These are phyloP conservation scores for Anisodus acutangulus DNA, from an alignment of 257 asterid genomes.

Conservation along the genomic window DNA sequence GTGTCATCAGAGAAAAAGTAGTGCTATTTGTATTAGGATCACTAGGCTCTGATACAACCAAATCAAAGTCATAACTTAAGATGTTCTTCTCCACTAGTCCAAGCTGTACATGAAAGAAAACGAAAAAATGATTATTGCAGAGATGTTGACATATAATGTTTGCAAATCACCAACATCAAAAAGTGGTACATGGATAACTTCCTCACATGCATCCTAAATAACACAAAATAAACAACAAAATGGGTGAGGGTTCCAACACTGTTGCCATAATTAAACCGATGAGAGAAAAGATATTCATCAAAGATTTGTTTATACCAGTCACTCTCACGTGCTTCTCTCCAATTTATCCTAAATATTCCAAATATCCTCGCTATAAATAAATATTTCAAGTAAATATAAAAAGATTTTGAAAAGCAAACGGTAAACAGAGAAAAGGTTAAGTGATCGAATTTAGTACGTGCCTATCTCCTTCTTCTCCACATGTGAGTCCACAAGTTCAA, in stretches of 20 bases:
- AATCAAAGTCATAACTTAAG: too few relatives aligned
- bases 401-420: neutral
- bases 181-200: neutral
- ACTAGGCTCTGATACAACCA: constrained; percentile 79
- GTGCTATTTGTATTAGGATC: constrained; percentile 94
- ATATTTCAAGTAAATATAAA: neutral
- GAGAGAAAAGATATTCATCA: neutral
- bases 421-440: neutral
- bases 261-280: neutral
- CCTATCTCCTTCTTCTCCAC: constrained; percentile 97
- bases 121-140: neutral
- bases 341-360: neutral
- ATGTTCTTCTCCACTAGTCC: constrained; percentile 93
- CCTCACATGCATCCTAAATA: neutral
- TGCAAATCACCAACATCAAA: neutral
- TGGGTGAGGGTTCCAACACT: neutral
- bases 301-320: neutral
- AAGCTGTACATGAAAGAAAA: constrained; percentile 59
- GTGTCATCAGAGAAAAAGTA: constrained; percentile 93
- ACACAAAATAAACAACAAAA: neutral
- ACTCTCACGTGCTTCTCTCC: neutral
- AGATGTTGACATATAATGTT: neutral
- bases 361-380: neutral
- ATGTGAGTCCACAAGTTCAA: constrained; percentile 98
- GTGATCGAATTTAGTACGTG: constrained; percentile 32